Evolutionary conservation across 2,329 filamentous ascomycete species (phyloP), one percentile per base, ranked within the genome.

Genomic region (Leptographium procerum): DNA sequence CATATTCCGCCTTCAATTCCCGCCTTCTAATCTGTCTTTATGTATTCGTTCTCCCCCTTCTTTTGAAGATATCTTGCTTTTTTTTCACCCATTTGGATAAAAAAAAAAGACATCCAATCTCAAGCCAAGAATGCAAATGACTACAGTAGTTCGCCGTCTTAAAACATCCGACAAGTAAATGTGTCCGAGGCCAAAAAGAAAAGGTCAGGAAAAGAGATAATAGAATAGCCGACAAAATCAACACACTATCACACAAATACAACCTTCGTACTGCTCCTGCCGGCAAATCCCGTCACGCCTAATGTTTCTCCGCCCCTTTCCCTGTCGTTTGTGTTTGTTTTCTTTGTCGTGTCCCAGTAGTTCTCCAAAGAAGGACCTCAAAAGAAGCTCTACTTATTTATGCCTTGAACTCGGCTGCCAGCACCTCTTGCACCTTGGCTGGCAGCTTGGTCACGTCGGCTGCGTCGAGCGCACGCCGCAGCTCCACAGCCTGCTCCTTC

Each of bases 401-500:
- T 19, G 14, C 14, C 22, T 36, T 55, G n/a, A 91, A 88, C 63
- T 85, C 84, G 2, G 81, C 73, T 61, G 86, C 84, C 64, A 96
- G 74, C 52, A 89, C 82, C 63, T 90, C 82, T 55, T 81, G 76
- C 24, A 87, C 81, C 70, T 88, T 82, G 26, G 82, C 70, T 0
- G 84, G 74, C 24, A 91, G 75, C n/a, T 85, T 79, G 53, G 78
- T 79, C 22, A 78, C 70, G 31, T 50, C 59, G 50, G 81, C 78
- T 6, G 74, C 72, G 62, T 80, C 78, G 55, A 88, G 71, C 36
- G 81, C 76, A 64, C 84, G 78, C 62, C 83, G 84, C 74, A 96
- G 86, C 59, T 83, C 81, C 50, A 86, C 75, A 33, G 81, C 77
- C 69, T 94, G 89, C 66, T 90, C 83, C 68, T 91, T 85, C n/a